Base-by-base conservation (phyloP, 768 basidiomycete species). In the Bullera alba region DNA sequence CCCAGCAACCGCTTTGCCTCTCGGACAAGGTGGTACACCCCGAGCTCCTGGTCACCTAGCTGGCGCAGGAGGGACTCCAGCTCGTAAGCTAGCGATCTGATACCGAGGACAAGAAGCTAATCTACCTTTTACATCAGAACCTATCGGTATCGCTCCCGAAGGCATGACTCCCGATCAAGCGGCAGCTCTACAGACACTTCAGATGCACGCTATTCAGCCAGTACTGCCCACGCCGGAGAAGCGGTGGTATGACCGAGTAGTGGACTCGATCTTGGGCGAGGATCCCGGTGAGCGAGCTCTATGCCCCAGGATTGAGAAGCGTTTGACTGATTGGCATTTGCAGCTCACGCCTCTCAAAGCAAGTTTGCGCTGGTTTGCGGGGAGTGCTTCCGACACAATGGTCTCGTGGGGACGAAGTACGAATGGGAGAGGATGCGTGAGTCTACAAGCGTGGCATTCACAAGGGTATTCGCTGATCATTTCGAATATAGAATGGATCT, bases 361-460 rank as follows among this genome's bases (percentile, higher is more conserved):
- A 72, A 70, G 42, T 72, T 62, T 43, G 71, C 71, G 10, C 50
- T 72, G 47, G 71, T 72, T 0, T 72, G 71, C 50, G 66, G 58
- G 5, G 61, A 69, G 41, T 72, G 71, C 52, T 72, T 72, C 53
- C 53, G 69, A 39, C 71, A 72, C 53, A 70, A 70, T 41, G 71
- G 71, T 1, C 42, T 72, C n/a, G 63, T 72, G 10, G 65, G 64
- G 4, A 63, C 63, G 47, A 67, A 72, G 44, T 60, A 65, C 41
- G 69, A 72, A 46, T 72, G 71, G 71, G 71, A 69, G 52, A 46
- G 62, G 21, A 69, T 67, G 59, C 66, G 70, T 72, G 44, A 59
- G 70, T 67, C 25, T 17, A n/a, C n/a, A n/a, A n/a, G n/a, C n/a
- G 21, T 42, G 23, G 17, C 4, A 45, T n/a, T 23, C 3, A 21